Evolutionary conservation across 805 yeast genomes (phyloP), one percentile per base, ranked within the genome.

Genomic region (Candida xiaguanensis): DNA sequence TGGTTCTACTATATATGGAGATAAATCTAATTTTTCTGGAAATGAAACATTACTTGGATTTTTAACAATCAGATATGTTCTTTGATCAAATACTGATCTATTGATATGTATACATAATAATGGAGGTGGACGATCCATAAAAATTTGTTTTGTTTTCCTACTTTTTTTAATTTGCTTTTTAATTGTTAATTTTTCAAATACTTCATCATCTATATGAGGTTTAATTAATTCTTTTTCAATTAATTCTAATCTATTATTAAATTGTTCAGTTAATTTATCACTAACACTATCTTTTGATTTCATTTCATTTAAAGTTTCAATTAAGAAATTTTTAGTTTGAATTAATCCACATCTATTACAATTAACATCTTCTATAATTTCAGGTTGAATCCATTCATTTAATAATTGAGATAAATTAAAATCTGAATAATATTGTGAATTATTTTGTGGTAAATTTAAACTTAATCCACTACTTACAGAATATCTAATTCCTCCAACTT

Each of bases 71-170:
- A 76, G 77, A 44, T 85, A 93, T 0, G 95, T 85, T 40, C 77
- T 68, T 40, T 93, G 86, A 59, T 91, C 97, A 59, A 89, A 91
- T 11, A 87, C 96, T 2, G 96, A 87, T 54, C 99, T 77, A 58
- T 91, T 91, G 46, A 91, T 84, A 59, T 93, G 98, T 31, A 91
- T 75, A 39, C 91, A 78, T 33, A 91, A 68, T 40, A 87, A 71
- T 8, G 89, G 83, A 1, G 97, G 95, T 0, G 93, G 91, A 52
- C 90, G 73, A 16, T 88, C 75, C 47, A 89, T 75, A 51, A 78
- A 72, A 17, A 82, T 82, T 55, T 90, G 96, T 58, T 89, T 90
- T 2, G 90, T 80, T 61, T 91, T 91, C 36, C 78, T 81, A 2
- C 87, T 77, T 55, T 85, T 85, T 40, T 80, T 75, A 41, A 80